phyloP scores from a whole-genome alignment of 176 grass and related monocot genomes.

The Rhynchospora tenuis region DNA sequence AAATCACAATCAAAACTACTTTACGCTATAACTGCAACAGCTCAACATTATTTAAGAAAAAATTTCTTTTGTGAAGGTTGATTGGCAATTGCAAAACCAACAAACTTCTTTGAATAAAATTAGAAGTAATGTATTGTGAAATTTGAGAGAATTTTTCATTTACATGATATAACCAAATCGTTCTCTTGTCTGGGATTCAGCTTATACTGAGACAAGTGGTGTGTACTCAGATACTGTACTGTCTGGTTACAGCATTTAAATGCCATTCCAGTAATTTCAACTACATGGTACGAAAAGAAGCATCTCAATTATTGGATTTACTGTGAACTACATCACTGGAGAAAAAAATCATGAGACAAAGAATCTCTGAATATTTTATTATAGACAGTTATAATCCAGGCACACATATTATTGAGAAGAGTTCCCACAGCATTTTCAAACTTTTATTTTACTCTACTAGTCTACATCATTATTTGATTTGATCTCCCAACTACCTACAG shows the following conservation, averaged over 20 bases:
- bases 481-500: neutral
- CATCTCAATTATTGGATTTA: conserved; percentile 2
- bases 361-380: neutral
- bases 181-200: neutral
- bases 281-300: neutral
- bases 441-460: neutral
- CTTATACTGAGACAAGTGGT: neutral
- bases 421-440: neutral
- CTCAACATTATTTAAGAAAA: neutral
- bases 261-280: neutral
- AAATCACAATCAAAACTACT: neutral
- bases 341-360: neutral
- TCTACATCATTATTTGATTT: conserved; percentile 18
- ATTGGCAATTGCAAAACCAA: too few species aligned
- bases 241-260: neutral
- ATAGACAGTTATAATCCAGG: neutral
- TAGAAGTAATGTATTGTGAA: too few species aligned
- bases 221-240: neutral
- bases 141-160: too few species aligned
- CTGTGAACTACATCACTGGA: neutral
- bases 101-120: too few species aligned
- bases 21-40: neutral
- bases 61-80: neutral
- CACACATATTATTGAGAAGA: neutral
- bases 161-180: neutral